Base-by-base conservation (phyloP, 164 flowering plant species). In the Stephania yunnanensis region DNA sequence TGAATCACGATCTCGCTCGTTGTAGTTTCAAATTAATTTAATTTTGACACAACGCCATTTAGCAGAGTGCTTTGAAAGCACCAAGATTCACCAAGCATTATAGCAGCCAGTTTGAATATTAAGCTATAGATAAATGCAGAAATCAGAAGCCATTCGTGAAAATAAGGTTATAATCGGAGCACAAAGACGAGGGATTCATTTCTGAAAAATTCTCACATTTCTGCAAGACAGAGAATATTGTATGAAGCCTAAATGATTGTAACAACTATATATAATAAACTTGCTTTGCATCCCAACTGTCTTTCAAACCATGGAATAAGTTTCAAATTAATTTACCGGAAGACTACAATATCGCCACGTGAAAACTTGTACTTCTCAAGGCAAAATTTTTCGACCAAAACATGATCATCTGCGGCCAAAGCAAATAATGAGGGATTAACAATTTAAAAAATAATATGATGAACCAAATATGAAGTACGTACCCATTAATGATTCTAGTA, bases 321-420 rank as follows among this genome's bases (percentile, higher is more conserved):
- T 22, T 7, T 9, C 11, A 70, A 10, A 48, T 48, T 31, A 10
- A 48, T 48, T 31, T 86, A 91, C 97, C 90, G 58, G 77, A 86
- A 93, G 73, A 88, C 86, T 9, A 94, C 79, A 66, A 94, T 89
- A 74, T 94, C 98, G 25, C 98, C 98, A 69, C 67, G 89, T 25
- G 93, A 85, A 82, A 94, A 92, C 73, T 85, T 88, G 88, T 90
- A 94, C 17, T 87, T 89, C 69, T 71, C 70, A 29, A 92, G 89
- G 84, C 97, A 91, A 73, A 86, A 78, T 78, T 92, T 94, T 83
- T 93, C 95, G 76, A 91, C 86, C 79, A 92, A 75, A 72, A 91
- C 92, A 72, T 58, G 71, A 76, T 92, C 98, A 86, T 85, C 98
- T 91, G 91, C 81, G 86, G 22, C 64, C 77, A 83, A 75, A 3